phyloP scores from a whole-genome alignment of 306 rosid species.

The Hippophae gyantsensis region DNA sequence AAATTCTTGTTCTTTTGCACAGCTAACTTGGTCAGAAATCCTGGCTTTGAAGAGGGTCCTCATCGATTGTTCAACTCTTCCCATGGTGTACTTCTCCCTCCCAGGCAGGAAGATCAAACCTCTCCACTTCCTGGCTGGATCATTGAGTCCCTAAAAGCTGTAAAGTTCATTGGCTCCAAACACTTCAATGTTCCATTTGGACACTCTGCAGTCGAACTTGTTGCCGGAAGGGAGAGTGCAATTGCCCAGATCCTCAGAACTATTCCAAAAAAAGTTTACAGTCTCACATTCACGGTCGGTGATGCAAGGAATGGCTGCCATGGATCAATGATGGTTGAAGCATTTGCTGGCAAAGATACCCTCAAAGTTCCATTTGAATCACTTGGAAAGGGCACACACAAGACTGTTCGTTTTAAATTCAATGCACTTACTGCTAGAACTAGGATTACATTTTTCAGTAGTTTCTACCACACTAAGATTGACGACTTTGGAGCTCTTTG shows the following conservation, averaged over 20 bases:
- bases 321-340: constrained; percentile 91
- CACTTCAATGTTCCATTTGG: constrained; percentile 67
- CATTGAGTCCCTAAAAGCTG: constrained; percentile 80
- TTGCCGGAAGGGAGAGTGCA: constrained; percentile 93
- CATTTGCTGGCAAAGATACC: constrained; percentile 69
- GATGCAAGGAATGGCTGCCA: constrained; percentile 90
- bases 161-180: constrained; percentile 60
- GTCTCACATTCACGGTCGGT: constrained; percentile 53
- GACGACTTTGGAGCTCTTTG: constrained; percentile 84
- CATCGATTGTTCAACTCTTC: constrained; percentile 64
- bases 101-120: constrained; percentile 65
- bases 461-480: constrained; percentile 70
- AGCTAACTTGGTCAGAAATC: constrained; percentile 72
- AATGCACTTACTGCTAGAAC: constrained; percentile 55
- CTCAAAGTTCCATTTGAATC: constrained; percentile 73
- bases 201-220: constrained; percentile 62
- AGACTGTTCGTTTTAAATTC: constrained; percentile 49
- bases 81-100: constrained; percentile 82
- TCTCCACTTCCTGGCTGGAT: constrained; percentile 97
- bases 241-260: constrained; percentile 77
- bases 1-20: constrained; percentile 26
- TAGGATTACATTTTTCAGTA: constrained; percentile 82
- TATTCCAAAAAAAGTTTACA: constrained; percentile 43
- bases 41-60: constrained; percentile 82
- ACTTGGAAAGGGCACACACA: constrained; percentile 60